Base-by-base conservation (phyloP, 1,284 basidiomycete genomes). In the Hypsizygus ulmarius region DNA sequence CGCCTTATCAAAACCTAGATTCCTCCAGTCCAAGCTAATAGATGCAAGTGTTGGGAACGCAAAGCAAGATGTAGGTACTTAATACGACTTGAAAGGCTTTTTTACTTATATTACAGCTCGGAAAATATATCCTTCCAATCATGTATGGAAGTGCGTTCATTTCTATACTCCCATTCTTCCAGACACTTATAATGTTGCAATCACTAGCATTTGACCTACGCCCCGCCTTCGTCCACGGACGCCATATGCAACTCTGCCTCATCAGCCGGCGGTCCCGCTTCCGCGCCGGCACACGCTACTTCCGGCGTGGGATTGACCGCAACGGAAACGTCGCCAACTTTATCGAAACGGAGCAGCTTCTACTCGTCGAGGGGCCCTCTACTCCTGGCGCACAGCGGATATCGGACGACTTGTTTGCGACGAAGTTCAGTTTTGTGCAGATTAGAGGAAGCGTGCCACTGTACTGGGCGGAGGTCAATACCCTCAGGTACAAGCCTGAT, bases 381-480 rank as follows among this genome's bases (percentile, higher is more conserved):
- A 60, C 69, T 5, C 64, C 71, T 28, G 71, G 70, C 11, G 68
- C 70, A 30, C 65, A 60, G 16, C 58, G 66, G n/a, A 56, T 65
- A 14, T 65, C 64, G 25, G 65, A 68, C 14, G 80, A 81, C 51
- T 78, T 77, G n/a, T 77, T 77, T 43, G 75, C 72, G 1, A 72
- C 75, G 6, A 81, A 82, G 61, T 70, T 93, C 57, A 90, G 91
- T 65, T 92, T 91, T 70, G 89, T 97, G 9, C 97, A 99, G 71
- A 93, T 89, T 45, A 79, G 97, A 57, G 97, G 97, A 7, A 94
- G 90, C 57, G 87, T 96, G 8, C 97, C 97, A 1, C 70, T 99
- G 14, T 98, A 88, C 66, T 99, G 97, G 97, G 92, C 93, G 2
- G 96, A 99, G 68, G 75, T 99, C 62, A 98, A 96, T 69, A 99